Base-by-base conservation (phyloP, 805 yeast genomes). In the Wickerhamomyces silvicola region DNA sequence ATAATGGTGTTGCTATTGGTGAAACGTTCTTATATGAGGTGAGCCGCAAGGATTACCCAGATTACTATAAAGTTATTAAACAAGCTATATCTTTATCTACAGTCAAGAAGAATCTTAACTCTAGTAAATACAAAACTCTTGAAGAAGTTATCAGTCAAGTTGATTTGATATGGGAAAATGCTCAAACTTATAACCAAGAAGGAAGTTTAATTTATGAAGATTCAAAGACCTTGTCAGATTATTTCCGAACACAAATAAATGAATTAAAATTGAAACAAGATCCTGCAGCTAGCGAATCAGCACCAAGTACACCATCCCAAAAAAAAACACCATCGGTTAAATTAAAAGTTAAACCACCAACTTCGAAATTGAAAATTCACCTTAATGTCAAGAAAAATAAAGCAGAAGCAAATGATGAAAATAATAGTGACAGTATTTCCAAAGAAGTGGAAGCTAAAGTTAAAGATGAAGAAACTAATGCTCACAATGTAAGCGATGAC, bases 11-110 rank as follows among this genome's bases (percentile, higher is more conserved):
- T 16, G 43, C 61, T 29, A 63, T 81, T 24, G 71, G 82, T 38
- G 81, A 71, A 10, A 83, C 94, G 1, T 88, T 87, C 52, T 53
- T 81, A 61, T 82, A 78, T 20, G 79, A 77, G 34, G 92, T 90
- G 3, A 76, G 77, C 47, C 70, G 69, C 20, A 71, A 72, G 10
- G 73, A 71, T 37, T 80, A 81, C 46, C 95, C 95, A 1, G 94
- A 83, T 47, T 88, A 88, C 60, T 79, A 79, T 57, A 69, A 73
- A 41, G 62, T 82, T 6, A 78, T 90, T 27, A 69, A 74, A 41
- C 63, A 70, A 33, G 95, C 95, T 10, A 81, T 85, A 55, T 73
- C 94, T 1, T 70, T 90, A 46, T 68, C 66, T 31, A 65, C 72
- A 20, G 72, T 90, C 9, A 60, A 68, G 38, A 59, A 59, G 14